Evolutionary conservation across 306 rosid genomes (phyloP).

Genomic region (Dalbergia cultrata): DNA sequence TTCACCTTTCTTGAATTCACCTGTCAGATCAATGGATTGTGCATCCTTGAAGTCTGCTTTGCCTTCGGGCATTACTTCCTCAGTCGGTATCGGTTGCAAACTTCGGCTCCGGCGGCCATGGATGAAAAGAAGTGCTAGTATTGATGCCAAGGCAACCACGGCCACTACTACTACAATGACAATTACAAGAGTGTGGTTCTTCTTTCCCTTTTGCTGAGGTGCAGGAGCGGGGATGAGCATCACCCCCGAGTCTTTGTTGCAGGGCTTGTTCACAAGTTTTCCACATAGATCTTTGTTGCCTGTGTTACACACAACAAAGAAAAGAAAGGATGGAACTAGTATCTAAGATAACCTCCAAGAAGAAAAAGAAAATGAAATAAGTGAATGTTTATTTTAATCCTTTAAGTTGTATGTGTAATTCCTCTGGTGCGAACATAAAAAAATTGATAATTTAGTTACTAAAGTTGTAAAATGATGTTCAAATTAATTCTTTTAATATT

Average conservation of each 20-base stretch:
- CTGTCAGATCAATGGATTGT: conserved; percentile 45
- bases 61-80: not conserved
- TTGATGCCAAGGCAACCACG: conserved; percentile 39
- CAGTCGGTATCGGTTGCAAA: not conserved
- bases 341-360: conserved; percentile 24
- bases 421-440: too few species aligned
- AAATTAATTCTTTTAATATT: too few species aligned
- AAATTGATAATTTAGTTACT: too few species aligned
- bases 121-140: conserved; percentile 42
- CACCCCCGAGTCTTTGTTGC: conserved; percentile 23
- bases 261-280: conserved; percentile 54
- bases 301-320: conserved; percentile 41
- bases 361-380: not conserved
- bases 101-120: conserved; percentile 3
- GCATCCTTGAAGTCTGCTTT: conserved; percentile 38
- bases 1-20: conserved; percentile 43
- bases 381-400: too few species aligned
- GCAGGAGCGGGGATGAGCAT: not conserved
- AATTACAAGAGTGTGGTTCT: conserved; percentile 40
- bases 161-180: conserved; percentile 40
- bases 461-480: too few species aligned
- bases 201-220: conserved; percentile 40
- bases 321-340: not conserved
- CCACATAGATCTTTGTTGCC: conserved; percentile 74
- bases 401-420: too few species aligned